Conservation (phyloP, 2,329 filamentous ascomycete genomes). For the Phoma herbarum region DNA sequence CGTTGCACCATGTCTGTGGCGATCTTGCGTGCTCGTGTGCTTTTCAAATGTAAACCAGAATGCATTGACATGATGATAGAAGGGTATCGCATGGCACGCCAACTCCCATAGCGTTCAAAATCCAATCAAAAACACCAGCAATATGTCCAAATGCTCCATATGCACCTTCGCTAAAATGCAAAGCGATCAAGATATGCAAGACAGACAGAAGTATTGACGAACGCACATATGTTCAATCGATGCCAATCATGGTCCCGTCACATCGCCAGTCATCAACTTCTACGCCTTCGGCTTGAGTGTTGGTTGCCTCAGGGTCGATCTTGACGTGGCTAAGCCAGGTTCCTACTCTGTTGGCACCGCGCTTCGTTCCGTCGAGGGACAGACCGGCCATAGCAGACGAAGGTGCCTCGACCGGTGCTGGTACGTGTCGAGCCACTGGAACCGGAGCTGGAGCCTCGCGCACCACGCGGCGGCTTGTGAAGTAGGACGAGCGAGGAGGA, state of each 20-base stretch:
- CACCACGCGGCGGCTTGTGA: conserved; percentile 35
- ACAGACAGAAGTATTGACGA: conserved; percentile 15
- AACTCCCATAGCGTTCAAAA: not conserved
- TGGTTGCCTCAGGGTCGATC: conserved; percentile 48
- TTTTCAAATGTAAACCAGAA: not conserved
- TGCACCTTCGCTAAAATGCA: conserved; percentile 21
- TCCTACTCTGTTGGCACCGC: conserved; percentile 49
- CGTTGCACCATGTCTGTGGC: conserved; percentile 8
- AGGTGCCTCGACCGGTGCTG: conserved; percentile 29
- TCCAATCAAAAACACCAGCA: conserved; percentile 5
- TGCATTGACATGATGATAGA: conserved; percentile 7
- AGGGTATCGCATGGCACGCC: conserved; percentile 20
- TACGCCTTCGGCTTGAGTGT: conserved; percentile 42
- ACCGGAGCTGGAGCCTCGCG: conserved; percentile 29
- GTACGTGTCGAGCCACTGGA: conserved; percentile 17
- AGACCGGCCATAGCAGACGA: conserved; percentile 51
- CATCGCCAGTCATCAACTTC: conserved; percentile 50
- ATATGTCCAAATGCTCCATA: conserved; percentile 18
- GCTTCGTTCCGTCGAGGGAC: conserved; percentile 46
- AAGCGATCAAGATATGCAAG: conserved; percentile 17
- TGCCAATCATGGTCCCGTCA: conserved; percentile 48
- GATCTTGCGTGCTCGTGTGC: not conserved
- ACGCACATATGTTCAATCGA: conserved; percentile 35
- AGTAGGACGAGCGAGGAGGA: conserved; percentile 35
- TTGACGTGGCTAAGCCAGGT: conserved; percentile 51